These are phyloP conservation scores for Tricholoma terreum DNA, from an alignment of 768 basidiomycete genomes.

Conservation along the genomic window DNA sequence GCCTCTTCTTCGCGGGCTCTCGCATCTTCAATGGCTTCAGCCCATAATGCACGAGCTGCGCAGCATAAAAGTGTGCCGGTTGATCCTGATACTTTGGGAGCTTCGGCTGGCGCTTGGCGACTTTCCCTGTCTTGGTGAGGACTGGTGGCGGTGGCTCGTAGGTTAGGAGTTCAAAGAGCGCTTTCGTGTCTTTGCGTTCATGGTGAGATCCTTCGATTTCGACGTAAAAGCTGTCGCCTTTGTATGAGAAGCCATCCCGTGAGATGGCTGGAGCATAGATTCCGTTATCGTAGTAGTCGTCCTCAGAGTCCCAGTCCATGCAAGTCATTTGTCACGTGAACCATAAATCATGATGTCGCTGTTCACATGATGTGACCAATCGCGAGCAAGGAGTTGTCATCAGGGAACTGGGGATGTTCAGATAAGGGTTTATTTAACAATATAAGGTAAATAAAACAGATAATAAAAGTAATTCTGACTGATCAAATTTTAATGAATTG, in stretches of 20 bases:
- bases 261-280: constrained; percentile 17
- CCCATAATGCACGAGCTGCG: constrained; percentile 28
- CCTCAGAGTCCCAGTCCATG: no score
- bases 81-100: constrained; percentile 18
- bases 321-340: no score
- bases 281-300: no score
- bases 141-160: constrained; percentile 20
- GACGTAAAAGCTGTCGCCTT: constrained; percentile 17
- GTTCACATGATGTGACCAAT: no score
- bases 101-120: constrained; percentile 22
- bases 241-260: constrained; percentile 18
- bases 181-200: constrained; percentile 14
- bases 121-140: constrained; percentile 26
- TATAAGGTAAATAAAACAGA: no score
- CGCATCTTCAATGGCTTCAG: constrained; percentile 23
- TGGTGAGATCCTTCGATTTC: constrained; percentile 13
- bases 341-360: no score
- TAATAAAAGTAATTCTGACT: no score
- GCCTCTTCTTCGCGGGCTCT: constrained; percentile 23
- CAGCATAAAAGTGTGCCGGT: constrained; percentile 22
- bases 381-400: no score
- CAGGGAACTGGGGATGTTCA: no score
- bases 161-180: constrained; percentile 22
- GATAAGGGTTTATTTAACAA: no score
- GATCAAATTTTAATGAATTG: no score